Conservation (phyloP, 1,284 basidiomycete genomes). For the Cutaneotrichosporon sp. region DNA sequence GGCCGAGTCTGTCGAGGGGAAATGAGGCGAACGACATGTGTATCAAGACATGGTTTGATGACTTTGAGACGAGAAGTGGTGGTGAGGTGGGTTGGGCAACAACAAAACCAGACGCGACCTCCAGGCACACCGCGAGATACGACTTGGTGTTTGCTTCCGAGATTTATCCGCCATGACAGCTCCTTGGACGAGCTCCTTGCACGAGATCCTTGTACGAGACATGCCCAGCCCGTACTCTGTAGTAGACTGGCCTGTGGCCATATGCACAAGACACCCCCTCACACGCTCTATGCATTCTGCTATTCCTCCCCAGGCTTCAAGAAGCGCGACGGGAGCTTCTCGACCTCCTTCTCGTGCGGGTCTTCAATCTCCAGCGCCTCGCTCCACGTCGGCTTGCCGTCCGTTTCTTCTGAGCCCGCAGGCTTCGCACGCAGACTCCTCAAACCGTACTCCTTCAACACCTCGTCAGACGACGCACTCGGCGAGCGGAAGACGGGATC, state of each 20-base stretch:
- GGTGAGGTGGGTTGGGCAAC: not conserved
- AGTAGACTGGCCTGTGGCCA: too few relatives aligned
- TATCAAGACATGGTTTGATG: conserved; percentile 8
- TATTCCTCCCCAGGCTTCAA: too few relatives aligned
- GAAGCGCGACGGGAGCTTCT: conserved; percentile 1
- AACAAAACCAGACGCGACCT: conserved; percentile 2
- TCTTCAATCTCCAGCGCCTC: not conserved
- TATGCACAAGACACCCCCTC: too few relatives aligned
- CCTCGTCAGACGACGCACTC: conserved; percentile 56
- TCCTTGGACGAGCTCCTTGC: too few relatives aligned
- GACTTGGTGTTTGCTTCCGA: not conserved
- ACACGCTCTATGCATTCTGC: too few relatives aligned
- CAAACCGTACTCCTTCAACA: conserved; percentile 53
- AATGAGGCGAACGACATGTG: conserved; percentile 40
- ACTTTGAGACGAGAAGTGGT: not conserved
- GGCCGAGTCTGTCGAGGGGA: conserved; percentile 30
- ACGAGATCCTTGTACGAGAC: too few relatives aligned
- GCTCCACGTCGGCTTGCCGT: not conserved
- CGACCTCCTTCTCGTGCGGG: not conserved
- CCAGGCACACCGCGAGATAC: not conserved
- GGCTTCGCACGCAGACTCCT: conserved; percentile 13
- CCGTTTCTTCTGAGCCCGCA: not conserved
- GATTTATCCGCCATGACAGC: too few relatives aligned
- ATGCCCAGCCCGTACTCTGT: too few relatives aligned
- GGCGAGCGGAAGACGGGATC: conserved; percentile 88